Percentiles rank a stretch among this genome's conserved stretches.
These are phyloP conservation scores for Penicillium lagena DNA, from an alignment of 495 filamentous ascomycete genomes.

Conservation along the genomic window DNA sequence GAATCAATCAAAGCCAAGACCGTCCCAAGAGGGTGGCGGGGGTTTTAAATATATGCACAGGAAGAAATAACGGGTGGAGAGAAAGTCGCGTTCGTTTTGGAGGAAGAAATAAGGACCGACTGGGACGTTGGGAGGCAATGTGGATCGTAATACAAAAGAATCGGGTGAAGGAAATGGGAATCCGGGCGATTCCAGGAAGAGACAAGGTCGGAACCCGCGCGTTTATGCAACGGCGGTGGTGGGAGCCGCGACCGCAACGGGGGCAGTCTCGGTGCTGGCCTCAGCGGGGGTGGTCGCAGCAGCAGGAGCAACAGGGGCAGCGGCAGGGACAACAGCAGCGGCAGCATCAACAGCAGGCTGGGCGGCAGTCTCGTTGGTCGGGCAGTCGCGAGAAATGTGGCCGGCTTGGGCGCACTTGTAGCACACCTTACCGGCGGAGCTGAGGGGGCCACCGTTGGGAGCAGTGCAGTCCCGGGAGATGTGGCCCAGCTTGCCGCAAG, in stretches of 20 bases:
- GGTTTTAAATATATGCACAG: constrained; percentile 38
- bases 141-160: constrained; percentile 28
- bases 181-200: constrained; percentile 10
- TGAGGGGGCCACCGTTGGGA: constrained; percentile 92
- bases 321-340: constrained; percentile 2
- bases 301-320: constrained; percentile 29
- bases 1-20: constrained; percentile 5
- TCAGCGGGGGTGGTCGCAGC: constrained; percentile 26
- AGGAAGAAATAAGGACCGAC: constrained; percentile 8
- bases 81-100: neutral
- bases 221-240: constrained; percentile 52
- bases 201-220: constrained; percentile 4
- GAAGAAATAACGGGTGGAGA: constrained; percentile 19
- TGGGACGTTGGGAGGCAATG: constrained; percentile 14
- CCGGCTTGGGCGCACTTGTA: constrained; percentile 94
- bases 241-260: constrained; percentile 40
- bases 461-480: constrained; percentile 97
- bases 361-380: constrained; percentile 50
- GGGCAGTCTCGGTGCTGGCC: constrained; percentile 34
- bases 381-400: constrained; percentile 94
- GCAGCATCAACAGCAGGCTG: constrained; percentile 7
- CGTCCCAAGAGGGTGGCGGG: constrained; percentile 12
- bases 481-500: constrained; percentile 97
- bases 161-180: constrained; percentile 9
- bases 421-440: constrained; percentile 95